Base-by-base conservation (phyloP, 768 basidiomycete genomes). In the Rhizopogon rudus region DNA sequence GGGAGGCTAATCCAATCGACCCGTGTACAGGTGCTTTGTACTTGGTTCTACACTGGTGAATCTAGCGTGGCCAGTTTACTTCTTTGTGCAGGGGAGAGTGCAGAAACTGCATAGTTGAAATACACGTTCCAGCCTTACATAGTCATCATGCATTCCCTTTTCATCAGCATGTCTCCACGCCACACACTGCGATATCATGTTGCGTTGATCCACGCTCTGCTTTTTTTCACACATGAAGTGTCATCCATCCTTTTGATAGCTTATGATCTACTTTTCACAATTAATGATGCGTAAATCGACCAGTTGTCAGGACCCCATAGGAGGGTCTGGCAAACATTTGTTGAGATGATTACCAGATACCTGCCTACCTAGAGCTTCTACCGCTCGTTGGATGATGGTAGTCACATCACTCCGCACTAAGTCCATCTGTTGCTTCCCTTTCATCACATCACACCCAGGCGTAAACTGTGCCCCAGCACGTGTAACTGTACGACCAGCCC, bases 1-100 rank as follows among this genome's bases (percentile, higher is more conserved):
- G 16, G n/a, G 22, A 37, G 22, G 22, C 16, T 17, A 37, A 41
- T 53, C 16, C 52, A 29, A 5, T 6, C 7, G 20, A 22, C n/a
- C 20, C 3, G 2, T 50, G 25, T 51, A 14, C 55, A 86, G 85
- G 82, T 77, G 4, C 64, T 84, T n/a, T 81, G 78, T 55, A 74
- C 84, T 2, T 88, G 86, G 86, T 86, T 79, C 68, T 87, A 87
- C 61, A 57, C 69, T 0, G 86, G 86, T 14, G 81, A 87, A 61
- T 63, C 71, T 13, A 78, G 82, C 40, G 68, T 82, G 83, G 71
- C 70, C 75, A 33, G 60, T 65, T n/a, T 81, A 78, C 58, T 65
- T 56, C 10, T 72, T 64, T 59, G 70, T 83, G 13, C 44, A 17
- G 56, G 33, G 25, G 5, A 48, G 6, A 40, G 44, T 16, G 1